A percentile compares a stretch with the other conserved stretches of the same genome.
phyloP scores from a whole-genome alignment of 306 rosid genomes.

The Quercus gilva region DNA sequence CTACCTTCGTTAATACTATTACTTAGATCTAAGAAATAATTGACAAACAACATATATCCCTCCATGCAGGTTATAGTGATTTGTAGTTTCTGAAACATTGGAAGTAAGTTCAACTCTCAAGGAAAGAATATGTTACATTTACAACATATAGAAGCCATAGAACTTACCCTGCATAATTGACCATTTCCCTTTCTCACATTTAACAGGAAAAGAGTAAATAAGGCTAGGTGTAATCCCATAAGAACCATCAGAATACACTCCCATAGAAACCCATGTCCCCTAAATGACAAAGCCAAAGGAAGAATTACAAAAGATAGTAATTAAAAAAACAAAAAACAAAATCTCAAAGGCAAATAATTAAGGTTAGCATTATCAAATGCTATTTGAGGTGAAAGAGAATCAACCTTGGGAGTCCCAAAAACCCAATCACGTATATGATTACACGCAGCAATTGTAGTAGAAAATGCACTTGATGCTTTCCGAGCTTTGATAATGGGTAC shows the following conservation, averaged over 20 bases:
- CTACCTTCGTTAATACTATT: background rate
- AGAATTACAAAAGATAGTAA: background rate
- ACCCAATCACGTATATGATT: conserved; percentile 76
- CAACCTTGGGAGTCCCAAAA: conserved; percentile 64
- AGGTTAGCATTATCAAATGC: background rate
- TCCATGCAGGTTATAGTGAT: background rate
- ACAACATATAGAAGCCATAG: background rate
- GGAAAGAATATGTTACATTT: background rate
- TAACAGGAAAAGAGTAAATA: conserved; percentile 85
- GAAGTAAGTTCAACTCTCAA: background rate
- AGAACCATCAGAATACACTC: conserved; percentile 86
- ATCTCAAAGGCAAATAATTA: background rate
- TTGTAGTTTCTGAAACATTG: background rate
- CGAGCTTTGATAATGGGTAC: conserved; percentile 63
- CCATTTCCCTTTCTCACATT: conserved; percentile 89
- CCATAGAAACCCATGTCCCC: conserved; percentile 93
- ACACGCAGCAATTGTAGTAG: conserved; percentile 69
- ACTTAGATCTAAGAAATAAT: background rate
- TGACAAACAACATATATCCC: background rate
- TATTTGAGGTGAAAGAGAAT: conserved; percentile 7
- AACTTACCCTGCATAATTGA: conserved; percentile 66
- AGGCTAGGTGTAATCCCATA: conserved; percentile 72
- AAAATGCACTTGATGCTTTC: conserved; percentile 59
- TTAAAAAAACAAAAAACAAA: background rate
- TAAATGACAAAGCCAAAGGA: conserved; percentile 16